Evolutionary conservation across 2,329 filamentous ascomycete genomes (phyloP).

Genomic region (Cladosporium sp.): DNA sequence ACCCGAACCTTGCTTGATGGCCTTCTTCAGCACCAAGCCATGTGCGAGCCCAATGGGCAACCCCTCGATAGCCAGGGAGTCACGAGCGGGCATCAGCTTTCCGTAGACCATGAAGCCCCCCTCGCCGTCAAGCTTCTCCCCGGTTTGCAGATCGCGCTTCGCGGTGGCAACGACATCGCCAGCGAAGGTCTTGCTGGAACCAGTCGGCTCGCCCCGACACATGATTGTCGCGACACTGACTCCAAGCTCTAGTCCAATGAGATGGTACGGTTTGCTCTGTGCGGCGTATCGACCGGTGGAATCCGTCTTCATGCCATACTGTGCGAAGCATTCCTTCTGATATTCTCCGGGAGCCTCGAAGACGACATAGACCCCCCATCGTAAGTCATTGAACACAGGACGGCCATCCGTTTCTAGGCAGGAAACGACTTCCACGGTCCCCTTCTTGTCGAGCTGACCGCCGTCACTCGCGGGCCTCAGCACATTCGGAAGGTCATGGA

Average conservation of each 20-base stretch:
- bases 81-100: conserved; percentile 36
- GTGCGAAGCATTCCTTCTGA: conserved; percentile 39
- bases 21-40: conserved; percentile 36
- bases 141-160: conserved; percentile 40
- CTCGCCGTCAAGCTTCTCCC: conserved; percentile 42
- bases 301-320: conserved; percentile 42
- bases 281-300: conserved; percentile 37
- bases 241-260: conserved; percentile 43
- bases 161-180: conserved; percentile 44
- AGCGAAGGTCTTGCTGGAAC: conserved; percentile 39
- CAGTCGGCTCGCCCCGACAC: conserved; percentile 42
- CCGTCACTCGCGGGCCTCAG: conserved; percentile 38
- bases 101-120: conserved; percentile 44
- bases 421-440: conserved; percentile 42
- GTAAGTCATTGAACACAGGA: conserved; percentile 36
- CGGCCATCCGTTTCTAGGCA: conserved; percentile 40
- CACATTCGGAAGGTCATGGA: conserved; percentile 37
- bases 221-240: conserved; percentile 41
- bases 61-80: conserved; percentile 37
- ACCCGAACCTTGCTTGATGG: conserved; percentile 37
- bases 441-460: conserved; percentile 37
- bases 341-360: conserved; percentile 39
- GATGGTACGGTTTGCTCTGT: conserved; percentile 44
- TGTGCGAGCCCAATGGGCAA: conserved; percentile 41
- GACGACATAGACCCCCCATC: conserved; percentile 43